phyloP scores from a whole-genome alignment of 108 stramenopile genomes.

The Epithemia pelagica region DNA sequence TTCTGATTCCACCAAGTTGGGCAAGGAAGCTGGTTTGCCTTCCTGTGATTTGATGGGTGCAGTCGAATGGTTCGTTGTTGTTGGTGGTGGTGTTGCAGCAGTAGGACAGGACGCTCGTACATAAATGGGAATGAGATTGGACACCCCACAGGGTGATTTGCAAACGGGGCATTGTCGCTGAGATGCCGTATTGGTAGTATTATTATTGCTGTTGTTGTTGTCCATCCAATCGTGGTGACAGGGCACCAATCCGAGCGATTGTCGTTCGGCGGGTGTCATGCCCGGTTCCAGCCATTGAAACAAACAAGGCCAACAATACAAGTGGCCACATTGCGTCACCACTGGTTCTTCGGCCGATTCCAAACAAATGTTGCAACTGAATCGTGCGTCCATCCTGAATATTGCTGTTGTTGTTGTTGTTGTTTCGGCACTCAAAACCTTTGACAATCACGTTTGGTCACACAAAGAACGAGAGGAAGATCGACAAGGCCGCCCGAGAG shows the following conservation, averaged over 20 bases:
- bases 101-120: conserved; percentile 33
- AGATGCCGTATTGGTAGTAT: conserved; percentile 13
- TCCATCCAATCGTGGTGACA: conserved; percentile 7
- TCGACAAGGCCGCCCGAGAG: too few species aligned
- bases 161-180: conserved; percentile 79
- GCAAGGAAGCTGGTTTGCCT: too few species aligned
- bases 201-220: too few species aligned
- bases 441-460: too few species aligned
- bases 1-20: too few species aligned
- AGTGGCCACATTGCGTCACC: conserved; percentile 81
- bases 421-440: too few species aligned
- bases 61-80: too few species aligned
- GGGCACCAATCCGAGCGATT: conserved; percentile 15
- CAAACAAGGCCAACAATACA: conserved; percentile 90
- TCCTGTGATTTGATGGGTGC: too few species aligned
- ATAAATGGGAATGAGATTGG: conserved; percentile 72
- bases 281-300: conserved; percentile 71
- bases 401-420: neutral
- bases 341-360: conserved; percentile 77
- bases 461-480: too few species aligned
- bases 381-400: conserved; percentile 31
- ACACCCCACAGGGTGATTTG: conserved; percentile 62
- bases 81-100: neutral
- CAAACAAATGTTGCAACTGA: conserved; percentile 86
- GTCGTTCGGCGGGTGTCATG: conserved; percentile 43